Evolutionary conservation across 306 rosid species (phyloP).

Genomic region (Biancaea sappan): DNA sequence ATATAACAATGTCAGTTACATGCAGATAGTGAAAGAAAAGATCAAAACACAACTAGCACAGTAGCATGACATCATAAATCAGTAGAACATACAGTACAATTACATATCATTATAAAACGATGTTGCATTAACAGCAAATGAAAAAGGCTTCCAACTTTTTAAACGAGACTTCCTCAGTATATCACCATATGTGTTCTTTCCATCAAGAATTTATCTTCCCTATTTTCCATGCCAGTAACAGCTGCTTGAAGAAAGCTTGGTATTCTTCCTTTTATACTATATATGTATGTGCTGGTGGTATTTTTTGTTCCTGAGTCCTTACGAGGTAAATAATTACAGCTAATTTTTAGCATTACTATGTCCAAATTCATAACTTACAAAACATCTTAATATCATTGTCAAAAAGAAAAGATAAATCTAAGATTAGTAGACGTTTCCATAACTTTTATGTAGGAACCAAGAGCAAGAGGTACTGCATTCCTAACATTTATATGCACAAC

Average conservation of each 20-base stretch:
- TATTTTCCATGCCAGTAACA: background rate
- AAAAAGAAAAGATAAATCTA: background rate
- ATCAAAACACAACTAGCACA: background rate
- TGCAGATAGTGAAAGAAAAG: background rate
- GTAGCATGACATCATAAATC: background rate
- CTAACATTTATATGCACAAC: no score
- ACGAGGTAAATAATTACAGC: background rate
- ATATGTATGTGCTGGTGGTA: background rate
- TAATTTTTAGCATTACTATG: background rate
- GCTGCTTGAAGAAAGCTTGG: background rate
- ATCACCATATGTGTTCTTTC: background rate
- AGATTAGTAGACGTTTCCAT: background rate
- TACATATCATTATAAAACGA: background rate
- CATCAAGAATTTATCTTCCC: background rate
- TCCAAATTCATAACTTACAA: background rate
- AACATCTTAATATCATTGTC: background rate
- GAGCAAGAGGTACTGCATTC: no score
- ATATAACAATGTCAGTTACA: background rate
- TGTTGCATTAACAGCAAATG: background rate
- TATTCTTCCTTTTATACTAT: background rate
- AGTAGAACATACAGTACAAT: background rate
- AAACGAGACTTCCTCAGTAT: background rate
- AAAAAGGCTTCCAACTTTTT: conserved; percentile 9
- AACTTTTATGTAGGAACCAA: no score
- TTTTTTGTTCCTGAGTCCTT: background rate